Conservation (phyloP, 176 grass and related monocot genomes). For the Echinochloa phyllopogon region DNA sequence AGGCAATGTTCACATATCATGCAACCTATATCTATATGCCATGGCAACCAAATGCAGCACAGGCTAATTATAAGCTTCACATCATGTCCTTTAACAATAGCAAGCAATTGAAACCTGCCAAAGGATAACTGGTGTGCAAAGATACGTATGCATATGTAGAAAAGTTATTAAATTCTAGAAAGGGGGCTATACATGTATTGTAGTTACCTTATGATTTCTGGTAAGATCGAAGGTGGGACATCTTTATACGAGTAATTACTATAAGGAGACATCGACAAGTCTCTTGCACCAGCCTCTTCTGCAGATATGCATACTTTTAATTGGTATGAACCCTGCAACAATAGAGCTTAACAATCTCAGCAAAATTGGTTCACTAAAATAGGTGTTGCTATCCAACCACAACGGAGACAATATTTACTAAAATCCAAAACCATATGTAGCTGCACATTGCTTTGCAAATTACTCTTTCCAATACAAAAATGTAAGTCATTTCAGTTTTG, state of each 20-base stretch:
- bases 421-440: background rate
- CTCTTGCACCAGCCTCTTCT: constrained; percentile 82
- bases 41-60: constrained; percentile 22
- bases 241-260: constrained; percentile 78
- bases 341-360: constrained; percentile 44
- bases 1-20: background rate
- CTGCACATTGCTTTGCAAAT: background rate
- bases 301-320: constrained; percentile 79
- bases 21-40: background rate
- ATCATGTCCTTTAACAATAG: background rate
- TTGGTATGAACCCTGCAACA: constrained; percentile 77
- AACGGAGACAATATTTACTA: background rate
- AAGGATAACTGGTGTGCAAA: background rate
- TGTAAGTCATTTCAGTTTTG: no score
- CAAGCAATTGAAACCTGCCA: background rate
- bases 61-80: constrained; percentile 1
- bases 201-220: constrained; percentile 77
- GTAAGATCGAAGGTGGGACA: constrained; percentile 78
- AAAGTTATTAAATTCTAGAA: constrained; percentile 28
- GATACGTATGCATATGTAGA: background rate
- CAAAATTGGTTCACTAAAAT: background rate
- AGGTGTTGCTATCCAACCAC: background rate
- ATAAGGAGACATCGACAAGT: constrained; percentile 74
- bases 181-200: background rate
- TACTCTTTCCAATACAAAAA: no score